These are phyloP conservation scores for Fusarium incarnatum DNA, from an alignment of 2,329 filamentous ascomycete genomes.

Conservation along the genomic window DNA sequence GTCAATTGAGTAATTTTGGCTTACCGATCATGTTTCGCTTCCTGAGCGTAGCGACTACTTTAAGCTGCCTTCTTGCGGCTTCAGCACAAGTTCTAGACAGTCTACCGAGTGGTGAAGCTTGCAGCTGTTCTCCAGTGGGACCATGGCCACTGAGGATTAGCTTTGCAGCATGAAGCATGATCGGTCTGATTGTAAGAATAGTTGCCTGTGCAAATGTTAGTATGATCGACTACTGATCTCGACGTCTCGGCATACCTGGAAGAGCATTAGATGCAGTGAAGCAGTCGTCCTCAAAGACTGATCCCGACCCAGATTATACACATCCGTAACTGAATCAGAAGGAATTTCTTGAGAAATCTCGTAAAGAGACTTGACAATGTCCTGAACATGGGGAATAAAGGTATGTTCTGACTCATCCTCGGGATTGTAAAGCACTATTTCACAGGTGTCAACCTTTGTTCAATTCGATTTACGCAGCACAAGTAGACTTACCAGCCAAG, in stretches of 20 bases:
- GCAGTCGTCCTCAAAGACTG: conserved; percentile 49
- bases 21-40: conserved; percentile 48
- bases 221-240: fast-evolving
- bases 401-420: conserved; percentile 47
- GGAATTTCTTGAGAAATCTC: conserved; percentile 46
- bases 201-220: conserved; percentile 42
- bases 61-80: conserved; percentile 46
- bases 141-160: conserved; percentile 44
- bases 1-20: not conserved
- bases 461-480: fast-evolving
- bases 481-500: conserved; percentile 32
- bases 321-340: conserved; percentile 42
- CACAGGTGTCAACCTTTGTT: not conserved
- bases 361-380: conserved; percentile 47
- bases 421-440: conserved; percentile 47
- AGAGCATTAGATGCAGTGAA: conserved; percentile 50
- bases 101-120: conserved; percentile 44
- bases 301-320: conserved; percentile 41
- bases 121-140: conserved; percentile 37
- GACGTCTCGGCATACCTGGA: conserved; percentile 39
- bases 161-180: conserved; percentile 48
- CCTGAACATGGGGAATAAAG: conserved; percentile 49
- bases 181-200: conserved; percentile 47
- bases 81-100: conserved; percentile 47
- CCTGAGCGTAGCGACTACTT: conserved; percentile 46